Evolutionary conservation across 495 filamentous ascomycete species (phyloP), one percentile per base, ranked within the genome.

Genomic region (Podospora fimiseda): DNA sequence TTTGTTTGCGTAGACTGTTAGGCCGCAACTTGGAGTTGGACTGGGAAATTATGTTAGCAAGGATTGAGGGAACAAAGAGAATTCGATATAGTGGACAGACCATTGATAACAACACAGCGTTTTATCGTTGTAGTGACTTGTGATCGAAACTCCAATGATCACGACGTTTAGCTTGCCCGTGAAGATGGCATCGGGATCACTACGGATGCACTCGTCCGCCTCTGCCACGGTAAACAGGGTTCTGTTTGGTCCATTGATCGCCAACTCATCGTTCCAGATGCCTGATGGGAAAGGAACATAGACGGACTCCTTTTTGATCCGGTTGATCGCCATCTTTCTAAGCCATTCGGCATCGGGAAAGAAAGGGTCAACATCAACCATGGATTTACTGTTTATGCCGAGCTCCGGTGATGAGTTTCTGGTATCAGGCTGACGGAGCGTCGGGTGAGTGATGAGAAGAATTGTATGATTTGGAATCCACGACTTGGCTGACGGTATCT

Each of bases 331-430:
- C 57, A 74, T 76, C 4, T 64, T 66, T 24, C 80, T 70, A 15
- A 86, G 65, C 81, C 80, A 84, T 21, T 72, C 64, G 3, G 78
- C 78, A 49, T 87, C 84, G 0, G 60, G 59, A 33, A 80, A 79
- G 3, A 59, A 60, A 1, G 83, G 83, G 56, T 86, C 74, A 24
- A 86, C 66, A 30, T 87, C 79, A 13, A 86, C 60, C 52, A 72
- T 71, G 1, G 79, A 80, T 9, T 65, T 63, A 5, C 71, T 51
- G 14, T 59, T 70, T 13, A 85, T 60, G 2, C 65, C 72, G 1
- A 86, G 44, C 44, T 65, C 66, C 2, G 45, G 33, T 33, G 19
- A 43, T 8, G 65, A 52, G n/a, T 58, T 57, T 2, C 60, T 47
- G 19, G 68, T 68, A 15, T 62, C 55, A 0, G 33, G 30, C 1